These are phyloP conservation scores for Stereocaulon alpinum DNA, from an alignment of 495 filamentous ascomycete genomes.

Conservation along the genomic window DNA sequence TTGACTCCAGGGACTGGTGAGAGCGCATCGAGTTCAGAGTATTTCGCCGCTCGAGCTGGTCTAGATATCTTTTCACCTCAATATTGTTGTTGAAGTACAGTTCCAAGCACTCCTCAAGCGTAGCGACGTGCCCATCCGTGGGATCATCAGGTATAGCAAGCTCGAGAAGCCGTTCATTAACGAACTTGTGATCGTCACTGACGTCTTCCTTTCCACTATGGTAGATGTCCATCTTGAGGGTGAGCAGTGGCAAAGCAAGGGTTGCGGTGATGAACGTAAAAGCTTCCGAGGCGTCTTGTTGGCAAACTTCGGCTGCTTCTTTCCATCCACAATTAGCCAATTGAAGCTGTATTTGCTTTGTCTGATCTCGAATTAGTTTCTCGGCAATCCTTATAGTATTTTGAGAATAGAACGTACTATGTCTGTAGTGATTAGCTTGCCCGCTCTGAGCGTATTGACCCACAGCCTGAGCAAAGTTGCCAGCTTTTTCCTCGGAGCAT, in stretches of 20 bases:
- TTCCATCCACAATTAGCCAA: slow-evolving; percentile 85
- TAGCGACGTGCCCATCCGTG: slow-evolving; percentile 52
- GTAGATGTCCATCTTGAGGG: slow-evolving; percentile 89
- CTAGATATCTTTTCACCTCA: slow-evolving; percentile 73
- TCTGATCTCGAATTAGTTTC: slow-evolving; percentile 38
- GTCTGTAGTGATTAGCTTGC: slow-evolving; percentile 74
- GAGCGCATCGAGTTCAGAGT: slow-evolving; percentile 42
- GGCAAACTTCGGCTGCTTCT: slow-evolving; percentile 61
- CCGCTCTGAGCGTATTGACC: slow-evolving; percentile 83
- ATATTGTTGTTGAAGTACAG: slow-evolving; percentile 90
- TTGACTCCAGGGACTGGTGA: slow-evolving; percentile 39
- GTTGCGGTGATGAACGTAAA: slow-evolving; percentile 90
- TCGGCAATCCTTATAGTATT: not conserved
- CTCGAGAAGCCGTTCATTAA: slow-evolving; percentile 86
- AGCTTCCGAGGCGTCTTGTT: slow-evolving; percentile 92
- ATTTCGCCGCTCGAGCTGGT: slow-evolving; percentile 43
- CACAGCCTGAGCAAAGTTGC: slow-evolving; percentile 70
- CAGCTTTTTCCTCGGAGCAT: slow-evolving; percentile 60
- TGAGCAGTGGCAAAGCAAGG: slow-evolving; percentile 76
- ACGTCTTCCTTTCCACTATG: slow-evolving; percentile 77
- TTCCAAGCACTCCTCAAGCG: slow-evolving; percentile 83
- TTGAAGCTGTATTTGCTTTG: slow-evolving; percentile 68
- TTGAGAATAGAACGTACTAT: slow-evolving; percentile 48
- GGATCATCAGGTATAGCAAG: slow-evolving; percentile 57
- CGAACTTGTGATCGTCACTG: slow-evolving; percentile 82